Evolutionary conservation across 192 early-diverging fungal species (phyloP), one percentile per base, ranked within the genome.

Genomic region (Coemansia sp.): DNA sequence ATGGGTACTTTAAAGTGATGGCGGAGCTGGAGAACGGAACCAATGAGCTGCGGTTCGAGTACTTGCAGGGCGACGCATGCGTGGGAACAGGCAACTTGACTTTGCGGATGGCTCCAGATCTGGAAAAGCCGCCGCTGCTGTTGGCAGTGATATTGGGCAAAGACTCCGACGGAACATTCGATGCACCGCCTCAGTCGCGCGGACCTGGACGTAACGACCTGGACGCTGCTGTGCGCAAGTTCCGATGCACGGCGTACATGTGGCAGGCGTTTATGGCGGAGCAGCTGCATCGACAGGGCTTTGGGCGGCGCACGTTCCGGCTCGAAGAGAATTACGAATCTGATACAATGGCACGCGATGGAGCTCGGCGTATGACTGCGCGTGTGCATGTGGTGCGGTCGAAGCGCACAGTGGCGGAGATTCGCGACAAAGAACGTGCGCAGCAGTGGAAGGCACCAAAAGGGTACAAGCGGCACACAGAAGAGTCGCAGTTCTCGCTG

Each of bases 241-340:
- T 88, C 29, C 66, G 89, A 5, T 88, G 83, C 67, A 78, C 80
- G 11, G 87, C 79, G 5, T 89, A 90, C 62, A 67, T 90, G 52
- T 90, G 89, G 89, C 88, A 89, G 66, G 89, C 89, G 10, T 89
- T 86, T 63, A 84, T 82, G 24, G 75, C 88, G 8, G 89, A 90
- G 65, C 87, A 89, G 68, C 76, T 90, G 74, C 72, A 87, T 61
- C 83, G 89, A 15, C 73, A 84, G 35, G 88, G 87, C 17, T 87
- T 89, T 76, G 89, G 86, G 2, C 83, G 86, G 35, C 81, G 88
- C n/a, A 83, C 87, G 19, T 88, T 90, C 62, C 75, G 87, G 23
- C 66, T 90, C 2, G 85, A 88, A 11, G 89, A 89, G 58, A 54
- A 57, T 17, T 84, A 73, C 52, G 56, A 72, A 35, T 72, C 77